Conservation (phyloP, 768 basidiomycete species). For the Leccinum subgranulosum region DNA sequence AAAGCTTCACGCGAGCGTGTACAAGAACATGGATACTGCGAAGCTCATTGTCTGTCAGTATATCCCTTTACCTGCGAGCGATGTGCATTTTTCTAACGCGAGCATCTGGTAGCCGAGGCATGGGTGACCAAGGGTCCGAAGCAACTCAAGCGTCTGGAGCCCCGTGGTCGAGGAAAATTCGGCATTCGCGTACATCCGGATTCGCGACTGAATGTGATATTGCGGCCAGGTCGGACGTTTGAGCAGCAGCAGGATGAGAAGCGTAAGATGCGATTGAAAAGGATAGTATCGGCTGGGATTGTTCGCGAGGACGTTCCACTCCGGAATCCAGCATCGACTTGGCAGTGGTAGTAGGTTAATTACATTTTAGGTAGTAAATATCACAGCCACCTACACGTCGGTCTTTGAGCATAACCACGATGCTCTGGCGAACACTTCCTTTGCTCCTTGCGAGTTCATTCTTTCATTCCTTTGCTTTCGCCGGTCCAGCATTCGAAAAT, state of each 20-base stretch:
- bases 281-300: constrained; percentile 76
- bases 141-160: constrained; percentile 64
- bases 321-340: constrained; percentile 65
- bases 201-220: constrained; percentile 68
- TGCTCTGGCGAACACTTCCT: constrained; percentile 48
- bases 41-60: constrained; percentile 81
- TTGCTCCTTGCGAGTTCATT: constrained; percentile 44
- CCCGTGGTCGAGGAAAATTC: constrained; percentile 76
- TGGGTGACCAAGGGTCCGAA: constrained; percentile 89
- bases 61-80: neutral
- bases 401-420: constrained; percentile 24
- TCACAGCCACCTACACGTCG: constrained; percentile 24
- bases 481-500: constrained; percentile 71
- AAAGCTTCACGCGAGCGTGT: constrained; percentile 76
- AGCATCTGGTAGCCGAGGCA: constrained; percentile 63
- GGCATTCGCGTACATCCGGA: constrained; percentile 78
- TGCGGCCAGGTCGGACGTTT: constrained; percentile 78
- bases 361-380: constrained; percentile 5
- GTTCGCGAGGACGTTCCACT: constrained; percentile 79
- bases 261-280: constrained; percentile 63
- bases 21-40: constrained; percentile 68
- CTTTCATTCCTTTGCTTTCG: constrained; percentile 37
- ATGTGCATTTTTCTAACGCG: constrained; percentile 1
- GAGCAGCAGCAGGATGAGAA: constrained; percentile 64
- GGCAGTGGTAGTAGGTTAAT: constrained; percentile 60